These are phyloP conservation scores for Candida anutae DNA, from an alignment of 1,139 yeast species.

Conservation along the genomic window DNA sequence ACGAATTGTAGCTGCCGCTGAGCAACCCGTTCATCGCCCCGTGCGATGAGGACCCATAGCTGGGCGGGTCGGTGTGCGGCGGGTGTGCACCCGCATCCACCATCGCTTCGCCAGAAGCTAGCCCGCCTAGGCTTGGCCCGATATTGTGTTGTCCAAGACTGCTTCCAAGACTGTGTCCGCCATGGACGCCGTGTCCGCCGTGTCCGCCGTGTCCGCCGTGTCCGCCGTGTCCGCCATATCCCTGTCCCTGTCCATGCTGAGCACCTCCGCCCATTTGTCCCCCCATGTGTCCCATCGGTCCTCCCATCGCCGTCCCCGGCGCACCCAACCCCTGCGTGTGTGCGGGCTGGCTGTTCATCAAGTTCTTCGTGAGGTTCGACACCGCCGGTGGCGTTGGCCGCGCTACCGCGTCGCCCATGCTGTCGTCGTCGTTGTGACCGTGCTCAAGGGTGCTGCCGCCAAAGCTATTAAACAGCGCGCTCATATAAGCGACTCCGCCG, in stretches of 20 bases:
- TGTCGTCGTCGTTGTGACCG: background rate
- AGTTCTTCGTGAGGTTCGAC: slow-evolving; percentile 34
- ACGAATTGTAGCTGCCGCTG: background rate
- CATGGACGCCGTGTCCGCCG: no score
- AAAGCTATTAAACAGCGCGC: no score
- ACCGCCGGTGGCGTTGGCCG: slow-evolving; percentile 7
- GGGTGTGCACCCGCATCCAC: slow-evolving; percentile 1
- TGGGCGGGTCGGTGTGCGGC: slow-evolving; percentile 5
- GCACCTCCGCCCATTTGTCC: no score
- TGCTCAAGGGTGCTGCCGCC: slow-evolving; percentile 1
- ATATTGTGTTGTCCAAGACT: no score
- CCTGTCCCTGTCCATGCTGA: no score
- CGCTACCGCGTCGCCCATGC: slow-evolving; percentile 3
- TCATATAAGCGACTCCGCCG: no score
- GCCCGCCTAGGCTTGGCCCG: no score
- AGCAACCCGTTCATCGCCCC: background rate
- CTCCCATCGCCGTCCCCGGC: background rate
- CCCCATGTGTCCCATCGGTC: no score
- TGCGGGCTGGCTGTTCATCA: slow-evolving; percentile 13
- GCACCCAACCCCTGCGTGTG: background rate
- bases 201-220: no score
- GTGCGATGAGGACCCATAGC: slow-evolving; percentile 3
- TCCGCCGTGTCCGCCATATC: no score
- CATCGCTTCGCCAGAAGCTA: no score
- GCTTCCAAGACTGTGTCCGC: no score